Evolutionary conservation across 2,329 filamentous ascomycete genomes (phyloP), one percentile per base, ranked within the genome.

Genomic region (Endoconidiophora laricicola): DNA sequence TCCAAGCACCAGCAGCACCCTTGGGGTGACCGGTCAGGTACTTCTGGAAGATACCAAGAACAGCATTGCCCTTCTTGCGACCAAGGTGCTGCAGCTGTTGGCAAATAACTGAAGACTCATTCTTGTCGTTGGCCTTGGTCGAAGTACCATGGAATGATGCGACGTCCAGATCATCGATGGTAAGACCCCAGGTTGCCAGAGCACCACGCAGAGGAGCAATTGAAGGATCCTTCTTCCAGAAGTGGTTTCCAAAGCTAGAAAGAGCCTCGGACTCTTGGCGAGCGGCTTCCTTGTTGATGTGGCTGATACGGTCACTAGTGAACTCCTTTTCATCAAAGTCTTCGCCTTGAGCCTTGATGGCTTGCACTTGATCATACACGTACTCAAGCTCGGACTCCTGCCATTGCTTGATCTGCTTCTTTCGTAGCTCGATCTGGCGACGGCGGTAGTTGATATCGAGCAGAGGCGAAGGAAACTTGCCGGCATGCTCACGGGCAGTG

Each of bases 131-230:
- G 58, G 91, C 91, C 63, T 94, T 87, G 57, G 91, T 98, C 1
- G 91, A 96, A 39, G 91, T 98, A 60, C 91, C 91, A 71, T 98
- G 91, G 85, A 96, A 96, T 12, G 91, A 96, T 14, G 91, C 90
- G 55, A 98, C 87, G 58, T 75, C 83, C 36, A 98, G 79, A 60
- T 98, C 91, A 61, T 98, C 91, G 57, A 98, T 86, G 10, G 91
- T 96, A 50, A 98, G 81, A 63, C 90, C 91, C 91, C 91, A 98
- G 9, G 90, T 96, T 46, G 91, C 93, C 56, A 98, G 78, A 52
- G 91, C 87, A 67, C 91, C 91, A 64, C 91, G 88, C 41, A 98
- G 79, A 61, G 93, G 91, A 61, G 91, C 90, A 61, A 98, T 98
- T 60, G 79, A 81, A 41, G 86, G 72, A 63, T 98, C 90, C 61